Evolutionary conservation across 2,329 filamentous ascomycete genomes (phyloP), one percentile per base, ranked within the genome.

Genomic region (Penicillium aurantiogriseum): DNA sequence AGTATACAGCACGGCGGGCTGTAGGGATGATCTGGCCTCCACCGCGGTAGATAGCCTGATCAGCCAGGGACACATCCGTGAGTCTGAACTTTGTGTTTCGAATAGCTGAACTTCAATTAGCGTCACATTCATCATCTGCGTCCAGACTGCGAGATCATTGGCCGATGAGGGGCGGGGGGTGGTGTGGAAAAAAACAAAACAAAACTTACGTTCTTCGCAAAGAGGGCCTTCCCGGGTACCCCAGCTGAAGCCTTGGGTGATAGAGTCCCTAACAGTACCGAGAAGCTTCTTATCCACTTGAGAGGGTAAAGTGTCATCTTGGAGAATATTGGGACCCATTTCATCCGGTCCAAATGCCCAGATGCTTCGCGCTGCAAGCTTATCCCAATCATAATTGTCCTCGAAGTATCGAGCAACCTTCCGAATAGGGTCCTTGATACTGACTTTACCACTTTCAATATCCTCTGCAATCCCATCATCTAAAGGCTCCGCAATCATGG

Each of bases 311-410:
- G 94, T 99, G 75, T 99, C 94, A 74, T 99, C 94, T 75, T 97
- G 92, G 49, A 99, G 80, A 63, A 99, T 94, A 75, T 99, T 99
- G 6, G 94, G 91, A 0, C 92, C 90, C 80, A 87, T 89, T 64
- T 99, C 94, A 57, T 97, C 93, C 4, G 94, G 94, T 3, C 94
- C 94, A 77, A 99, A 99, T 1, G 94, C 94, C 94, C 94, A 99
- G 70, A 99, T 96, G 71, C 92, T 97, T 69, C 94, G 85, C 25
- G 91, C 91, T 15, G 94, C 93, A 61, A 99, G 83, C 68, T 97
- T 86, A 77, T 99, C 94, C 88, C 95, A 99, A 56, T 92, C 93
- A 72, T 99, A 96, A 64, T 91, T 94, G 60, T 96, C 91, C 74
- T 97, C 92, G 69, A 99, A 97, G 79, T 95, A 97, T 70, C 94